Evolutionary conservation across 164 flowering plant species (phyloP).

Genomic region (Chloranthus sessilifolius): DNA sequence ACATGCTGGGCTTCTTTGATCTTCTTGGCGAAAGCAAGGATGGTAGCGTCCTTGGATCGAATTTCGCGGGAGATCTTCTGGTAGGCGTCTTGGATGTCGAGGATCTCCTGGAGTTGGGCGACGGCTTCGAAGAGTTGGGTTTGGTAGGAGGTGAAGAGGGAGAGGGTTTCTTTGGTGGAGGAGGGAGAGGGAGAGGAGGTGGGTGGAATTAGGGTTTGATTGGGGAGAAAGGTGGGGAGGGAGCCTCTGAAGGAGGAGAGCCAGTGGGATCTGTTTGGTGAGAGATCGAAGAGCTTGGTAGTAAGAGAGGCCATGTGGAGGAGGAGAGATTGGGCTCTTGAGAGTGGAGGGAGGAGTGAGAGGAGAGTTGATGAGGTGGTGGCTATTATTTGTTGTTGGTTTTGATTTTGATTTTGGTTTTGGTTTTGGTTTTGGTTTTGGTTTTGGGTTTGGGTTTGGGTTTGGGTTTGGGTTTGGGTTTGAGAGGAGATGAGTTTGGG

Average conservation of each 20-base stretch:
- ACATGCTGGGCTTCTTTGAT: constrained; percentile 66
- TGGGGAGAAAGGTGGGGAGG: constrained; percentile 60
- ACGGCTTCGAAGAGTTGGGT: constrained; percentile 85
- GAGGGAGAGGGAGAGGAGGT: constrained; percentile 39
- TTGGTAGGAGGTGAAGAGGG: constrained; percentile 59
- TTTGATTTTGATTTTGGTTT: constrained; percentile 8
- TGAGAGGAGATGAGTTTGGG: constrained; percentile 43
- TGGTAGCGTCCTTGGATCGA: constrained; percentile 45
- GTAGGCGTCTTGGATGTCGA: constrained; percentile 75
- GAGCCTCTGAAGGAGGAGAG: constrained; percentile 66
- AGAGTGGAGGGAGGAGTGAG: constrained; percentile 83
- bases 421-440: constrained; percentile 12
- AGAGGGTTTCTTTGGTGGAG: constrained; percentile 59
- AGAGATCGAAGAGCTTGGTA: constrained; percentile 71
- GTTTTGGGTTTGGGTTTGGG: constrained; percentile 22
- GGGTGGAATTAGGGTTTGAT: constrained; percentile 33
- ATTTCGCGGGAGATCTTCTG: constrained; percentile 51
- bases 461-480: constrained; percentile 24
- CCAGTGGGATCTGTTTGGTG: constrained; percentile 71
- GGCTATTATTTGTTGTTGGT: constrained; percentile 19
- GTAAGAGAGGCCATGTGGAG: constrained; percentile 82
- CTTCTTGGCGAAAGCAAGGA: constrained; percentile 65
- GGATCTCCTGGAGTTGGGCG: constrained; percentile 82
- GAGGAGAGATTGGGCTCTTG: constrained; percentile 83
- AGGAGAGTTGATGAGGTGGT: constrained; percentile 65